Conservation (phyloP, 1,284 basidiomycete species). For the Cerrena zonata region DNA sequence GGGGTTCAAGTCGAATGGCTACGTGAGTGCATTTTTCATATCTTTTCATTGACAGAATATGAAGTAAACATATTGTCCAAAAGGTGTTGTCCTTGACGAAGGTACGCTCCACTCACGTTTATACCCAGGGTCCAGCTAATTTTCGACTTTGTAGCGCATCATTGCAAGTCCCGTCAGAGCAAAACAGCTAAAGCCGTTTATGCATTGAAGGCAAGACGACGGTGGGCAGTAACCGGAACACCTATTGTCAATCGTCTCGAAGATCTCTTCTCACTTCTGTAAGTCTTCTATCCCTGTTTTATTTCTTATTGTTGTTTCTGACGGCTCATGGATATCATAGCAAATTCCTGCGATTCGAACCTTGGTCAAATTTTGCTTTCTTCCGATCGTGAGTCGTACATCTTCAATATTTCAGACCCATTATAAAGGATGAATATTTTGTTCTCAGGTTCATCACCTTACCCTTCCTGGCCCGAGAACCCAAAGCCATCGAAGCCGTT, state of each 20-base stretch:
- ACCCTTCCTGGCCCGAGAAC: conserved; percentile 82
- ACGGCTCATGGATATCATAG: conserved; percentile 36
- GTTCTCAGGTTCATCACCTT: conserved; percentile 73
- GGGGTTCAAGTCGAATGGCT: conserved; percentile 76
- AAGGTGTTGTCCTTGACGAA: conserved; percentile 72
- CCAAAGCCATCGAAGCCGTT: conserved; percentile 87
- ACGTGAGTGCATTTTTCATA: conserved; percentile 35
- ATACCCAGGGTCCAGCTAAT: not conserved
- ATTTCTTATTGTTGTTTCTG: not conserved
- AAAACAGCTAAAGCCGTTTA: conserved; percentile 89
- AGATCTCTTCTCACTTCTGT: conserved; percentile 86
- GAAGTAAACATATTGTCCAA: not conserved
- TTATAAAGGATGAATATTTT: not conserved
- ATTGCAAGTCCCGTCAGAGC: conserved; percentile 88
- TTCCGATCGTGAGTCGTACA: conserved; percentile 64
- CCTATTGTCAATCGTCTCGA: conserved; percentile 95
- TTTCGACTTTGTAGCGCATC: conserved; percentile 55
- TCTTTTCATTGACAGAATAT: not conserved
- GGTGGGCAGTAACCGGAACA: conserved; percentile 92
- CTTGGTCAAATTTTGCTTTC: conserved; percentile 87
- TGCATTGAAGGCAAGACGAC: conserved; percentile 70
- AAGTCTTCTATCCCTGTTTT: conserved; percentile 20
- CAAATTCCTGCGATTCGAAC: conserved; percentile 84
- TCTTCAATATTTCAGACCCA: not conserved
- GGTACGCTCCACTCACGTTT: not conserved